Percentiles rank a stretch among this genome's conserved stretches.
These are phyloP conservation scores for Alternaria sp. DNA, from an alignment of 2,329 filamentous ascomycete genomes.

Conservation along the genomic window DNA sequence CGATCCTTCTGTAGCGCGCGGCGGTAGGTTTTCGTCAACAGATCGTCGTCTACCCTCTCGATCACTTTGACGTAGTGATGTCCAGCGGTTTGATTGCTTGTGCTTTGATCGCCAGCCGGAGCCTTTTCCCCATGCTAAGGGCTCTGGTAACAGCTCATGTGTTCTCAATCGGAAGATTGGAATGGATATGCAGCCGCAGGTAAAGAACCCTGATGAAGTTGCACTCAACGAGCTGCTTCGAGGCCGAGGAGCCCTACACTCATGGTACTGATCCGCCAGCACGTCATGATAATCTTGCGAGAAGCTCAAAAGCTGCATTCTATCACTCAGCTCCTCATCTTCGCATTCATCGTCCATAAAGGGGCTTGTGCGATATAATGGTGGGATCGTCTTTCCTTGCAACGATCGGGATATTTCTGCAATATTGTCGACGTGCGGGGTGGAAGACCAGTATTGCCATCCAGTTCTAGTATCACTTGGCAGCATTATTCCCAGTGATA, in stretches of 20 bases:
- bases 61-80: conserved; percentile 24
- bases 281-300: conserved; percentile 44
- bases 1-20: background rate
- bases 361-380: conserved; percentile 22
- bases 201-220: background rate
- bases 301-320: conserved; percentile 35
- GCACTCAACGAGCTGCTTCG: background rate
- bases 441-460: conserved; percentile 5
- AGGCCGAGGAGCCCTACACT: conserved; percentile 15
- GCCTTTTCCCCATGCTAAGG: conserved; percentile 33
- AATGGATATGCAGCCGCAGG: background rate
- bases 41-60: background rate
- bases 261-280: conserved; percentile 36
- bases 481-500: conserved; percentile 27
- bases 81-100: conserved; percentile 26
- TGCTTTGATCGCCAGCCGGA: conserved; percentile 16
- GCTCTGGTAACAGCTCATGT: conserved; percentile 11
- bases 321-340: conserved; percentile 30
- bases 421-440: background rate
- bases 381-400: conserved; percentile 23
- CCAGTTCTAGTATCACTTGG: conserved; percentile 17
- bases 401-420: conserved; percentile 4
- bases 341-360: conserved; percentile 29
- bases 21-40: background rate
- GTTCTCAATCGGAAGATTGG: background rate